Evolutionary conservation across 768 basidiomycete genomes (phyloP), one percentile per base, ranked within the genome.

Genomic region (Trametes elegans): DNA sequence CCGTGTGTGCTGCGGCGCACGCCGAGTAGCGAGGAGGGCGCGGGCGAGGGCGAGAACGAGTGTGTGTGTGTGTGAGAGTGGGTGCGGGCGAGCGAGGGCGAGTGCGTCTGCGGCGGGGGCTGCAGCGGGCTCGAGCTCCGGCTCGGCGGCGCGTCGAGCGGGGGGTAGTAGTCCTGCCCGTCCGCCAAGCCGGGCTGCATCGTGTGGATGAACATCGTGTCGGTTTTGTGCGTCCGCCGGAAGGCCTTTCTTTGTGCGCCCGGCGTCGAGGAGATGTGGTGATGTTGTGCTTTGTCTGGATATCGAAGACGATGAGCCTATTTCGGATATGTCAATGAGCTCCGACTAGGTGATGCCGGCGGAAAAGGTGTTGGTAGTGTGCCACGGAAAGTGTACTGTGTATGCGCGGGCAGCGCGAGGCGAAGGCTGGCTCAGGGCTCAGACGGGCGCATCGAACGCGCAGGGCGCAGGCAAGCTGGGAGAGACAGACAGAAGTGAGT

Each of bases 1-100:
- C 28, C 46, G 35, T 61, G 55, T 35, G 44, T 44, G 29, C 28
- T 32, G 42, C 55, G 58, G 49, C 46, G 59, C 32, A 36, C 47
- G 50, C n/a, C 50, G 50, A 23, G 19, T 3, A 35, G 32, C 21
- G 50, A 44, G 40, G 50, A 35, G 31, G 29, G 45, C 0, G 43
- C 24, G 26, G 26, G 26, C 24, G 43, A 44, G 2, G 32, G 32
- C 2, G 45, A 47, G 18, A 31, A 34, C 18, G 31, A 11, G 13
- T 23, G 9, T 11, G 24, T n/a, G n/a, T n/a, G n/a, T n/a, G n/a
- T n/a, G n/a, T n/a, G n/a, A n/a, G n/a, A n/a, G n/a, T n/a, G n/a
- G n/a, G n/a, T n/a, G 39, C 18, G 50, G 32, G 11, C 10, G 23
- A 24, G 35, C 28, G 39, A 50, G 16, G 32, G 42, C 2, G 50